phyloP scores from a whole-genome alignment of 805 yeast genomes.

The Tetrapisispora nanseiensis region DNA sequence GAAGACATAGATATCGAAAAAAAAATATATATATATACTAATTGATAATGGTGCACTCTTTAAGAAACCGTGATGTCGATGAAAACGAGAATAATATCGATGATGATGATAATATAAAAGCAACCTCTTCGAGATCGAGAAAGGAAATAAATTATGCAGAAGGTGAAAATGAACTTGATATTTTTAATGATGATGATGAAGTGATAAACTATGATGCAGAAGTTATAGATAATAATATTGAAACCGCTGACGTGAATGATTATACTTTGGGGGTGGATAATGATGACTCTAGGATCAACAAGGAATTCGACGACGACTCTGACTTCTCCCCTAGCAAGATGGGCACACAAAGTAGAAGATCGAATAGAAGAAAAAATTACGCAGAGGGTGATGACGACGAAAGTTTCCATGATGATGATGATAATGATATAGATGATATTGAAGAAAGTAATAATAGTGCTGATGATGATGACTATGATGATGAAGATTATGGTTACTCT shows the following conservation, averaged over 20 bases:
- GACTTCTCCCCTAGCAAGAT: conserved; percentile 5
- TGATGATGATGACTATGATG: conserved; percentile 18
- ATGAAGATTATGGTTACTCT: conserved; percentile 11
- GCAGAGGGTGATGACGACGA: conserved; percentile 24
- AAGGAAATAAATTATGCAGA: conserved; percentile 31
- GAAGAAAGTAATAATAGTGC: conserved; percentile 6
- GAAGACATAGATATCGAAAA: background rate
- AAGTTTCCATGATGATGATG: conserved; percentile 29
- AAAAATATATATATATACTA: too few relatives aligned
- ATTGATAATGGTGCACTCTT: background rate
- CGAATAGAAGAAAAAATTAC: conserved; percentile 5
- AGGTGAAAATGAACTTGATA: conserved; percentile 26
- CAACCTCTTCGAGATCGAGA: conserved; percentile 27
- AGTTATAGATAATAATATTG: conserved; percentile 5
- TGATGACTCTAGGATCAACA: conserved; percentile 6
- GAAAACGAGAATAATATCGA: conserved; percentile 11
- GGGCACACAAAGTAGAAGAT: conserved; percentile 6
- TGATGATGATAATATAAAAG: conserved; percentile 24
- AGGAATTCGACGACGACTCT: background rate
- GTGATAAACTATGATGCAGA: conserved; percentile 6
- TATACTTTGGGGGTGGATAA: conserved; percentile 13
- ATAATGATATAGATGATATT: conserved; percentile 34
- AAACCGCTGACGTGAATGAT: conserved; percentile 3
- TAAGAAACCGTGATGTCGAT: conserved; percentile 9
- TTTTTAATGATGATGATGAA: conserved; percentile 11